A percentile compares a stretch with the other conserved stretches of the same genome.
phyloP scores from a whole-genome alignment of 2,329 filamentous ascomycete species.

The Metarhizium brunneum region DNA sequence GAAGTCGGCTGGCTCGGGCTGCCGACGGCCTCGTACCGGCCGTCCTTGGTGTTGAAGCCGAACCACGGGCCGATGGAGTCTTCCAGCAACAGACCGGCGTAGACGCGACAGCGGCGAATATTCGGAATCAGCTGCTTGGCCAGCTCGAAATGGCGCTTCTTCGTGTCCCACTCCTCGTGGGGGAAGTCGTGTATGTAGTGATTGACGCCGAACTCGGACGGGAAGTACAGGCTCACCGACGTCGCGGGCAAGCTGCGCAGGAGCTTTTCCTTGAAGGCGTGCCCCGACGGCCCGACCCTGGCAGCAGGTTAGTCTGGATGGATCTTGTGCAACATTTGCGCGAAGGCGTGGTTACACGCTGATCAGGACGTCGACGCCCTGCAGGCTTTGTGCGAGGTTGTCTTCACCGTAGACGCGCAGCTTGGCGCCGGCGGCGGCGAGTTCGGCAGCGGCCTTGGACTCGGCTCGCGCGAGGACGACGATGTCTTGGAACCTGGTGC shows the following conservation, averaged over 20 bases:
- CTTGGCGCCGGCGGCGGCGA: slow-evolving; percentile 1
- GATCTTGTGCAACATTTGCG: no score
- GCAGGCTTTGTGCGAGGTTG: slow-evolving; percentile 15
- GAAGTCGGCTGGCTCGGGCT: no score
- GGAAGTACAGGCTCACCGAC: slow-evolving; percentile 21
- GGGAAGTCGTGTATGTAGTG: slow-evolving; percentile 25
- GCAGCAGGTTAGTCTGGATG: no score
- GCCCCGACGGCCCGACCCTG: no score
- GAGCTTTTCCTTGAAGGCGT: slow-evolving; percentile 19
- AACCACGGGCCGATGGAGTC: slow-evolving; percentile 5
- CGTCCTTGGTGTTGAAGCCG: no score
- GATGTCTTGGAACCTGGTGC: not conserved
- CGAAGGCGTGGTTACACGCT: slow-evolving; percentile 8
- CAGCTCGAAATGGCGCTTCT: slow-evolving; percentile 18
- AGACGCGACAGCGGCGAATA: slow-evolving; percentile 20
- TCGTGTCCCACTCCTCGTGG: slow-evolving; percentile 23
- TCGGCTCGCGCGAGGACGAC: slow-evolving; percentile 3
- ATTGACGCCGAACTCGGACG: slow-evolving; percentile 27
- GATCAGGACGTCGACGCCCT: slow-evolving; percentile 22
- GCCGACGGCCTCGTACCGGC: slow-evolving; percentile 10
- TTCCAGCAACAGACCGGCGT: slow-evolving; percentile 22
- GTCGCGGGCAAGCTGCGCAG: slow-evolving; percentile 14
- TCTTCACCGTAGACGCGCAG: slow-evolving; percentile 9
- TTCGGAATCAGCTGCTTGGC: slow-evolving; percentile 8
- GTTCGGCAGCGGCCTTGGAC: not conserved